Evolutionary conservation across 345 rosid genomes (phyloP).

Genomic region (Trapa bicornis): DNA sequence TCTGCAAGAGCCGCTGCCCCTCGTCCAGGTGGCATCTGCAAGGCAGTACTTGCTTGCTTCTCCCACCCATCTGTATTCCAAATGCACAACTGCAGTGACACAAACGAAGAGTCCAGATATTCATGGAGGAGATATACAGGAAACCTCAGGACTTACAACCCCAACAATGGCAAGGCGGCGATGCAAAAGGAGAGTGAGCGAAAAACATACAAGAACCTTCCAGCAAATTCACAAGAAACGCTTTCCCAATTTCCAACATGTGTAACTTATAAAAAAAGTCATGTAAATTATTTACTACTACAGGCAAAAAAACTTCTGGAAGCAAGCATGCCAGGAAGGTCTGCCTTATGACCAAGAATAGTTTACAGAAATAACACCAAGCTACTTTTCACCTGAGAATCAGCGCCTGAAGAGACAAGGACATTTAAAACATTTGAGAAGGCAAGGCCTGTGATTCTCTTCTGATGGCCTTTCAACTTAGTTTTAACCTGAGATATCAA

Average conservation of each 20-base stretch:
- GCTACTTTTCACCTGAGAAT: slow-evolving; percentile 39
- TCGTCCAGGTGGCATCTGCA: slow-evolving; percentile 42
- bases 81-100: slow-evolving; percentile 43
- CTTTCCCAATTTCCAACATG: neutral
- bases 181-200: neutral
- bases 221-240: neutral
- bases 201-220: neutral
- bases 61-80: slow-evolving; percentile 81
- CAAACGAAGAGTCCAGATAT: neutral
- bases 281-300: neutral
- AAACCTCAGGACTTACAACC: too few species aligned
- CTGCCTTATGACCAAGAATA: neutral
- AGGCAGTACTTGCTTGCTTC: slow-evolving; percentile 42
- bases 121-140: neutral
- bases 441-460: slow-evolving; percentile 82
- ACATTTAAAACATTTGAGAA: slow-evolving; percentile 58
- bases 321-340: neutral
- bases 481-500: slow-evolving; percentile 38
- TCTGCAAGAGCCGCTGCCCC: slow-evolving; percentile 45
- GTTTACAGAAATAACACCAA: neutral
- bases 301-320: neutral
- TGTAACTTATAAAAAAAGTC: too few species aligned
- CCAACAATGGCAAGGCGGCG: neutral
- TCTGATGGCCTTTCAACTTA: slow-evolving; percentile 71
- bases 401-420: slow-evolving; percentile 88